Base-by-base conservation (phyloP, 2,329 filamentous ascomycete species). In the Arachnopeziza araneosa region DNA sequence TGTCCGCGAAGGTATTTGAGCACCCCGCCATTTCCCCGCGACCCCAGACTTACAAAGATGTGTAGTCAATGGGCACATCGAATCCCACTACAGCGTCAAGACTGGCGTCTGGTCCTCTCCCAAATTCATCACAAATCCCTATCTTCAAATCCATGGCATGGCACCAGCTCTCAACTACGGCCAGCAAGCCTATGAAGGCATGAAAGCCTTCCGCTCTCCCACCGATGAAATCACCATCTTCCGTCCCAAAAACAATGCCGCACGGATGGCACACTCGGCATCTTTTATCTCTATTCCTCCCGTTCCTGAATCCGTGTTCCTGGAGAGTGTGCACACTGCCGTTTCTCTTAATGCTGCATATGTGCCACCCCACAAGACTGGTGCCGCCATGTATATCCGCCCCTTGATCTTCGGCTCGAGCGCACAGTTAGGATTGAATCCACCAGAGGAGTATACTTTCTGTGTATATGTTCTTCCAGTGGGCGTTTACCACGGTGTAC, bases 111-210 rank as follows among this genome's bases (percentile, higher is more conserved):
- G 93, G 93, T 84, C 87, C 0, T 75, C 86, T 17, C 91, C 91
- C 24, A 78, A 83, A 64, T 96, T 96, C 77, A 86, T 97, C 63
- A 77, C 84, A 62, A 90, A 93, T 69, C 93, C 93, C 7, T 93
- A 83, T 79, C 84, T 98, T 69, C 87, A 87, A 66, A 86, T 98
- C 72, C 93, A 98, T 76, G 95, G 93, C 75, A 95, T 99, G 90
- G 88, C 93, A 0, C 93, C 95, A 0, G 93, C 86, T 51, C 84
- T 98, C 66, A 99, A 99, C 82, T 99, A 99, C 75, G 92, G 93
- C 60, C 92, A 96, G 73, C 95, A 98, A 78, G 93, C 91, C 70
- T 99, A 96, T 80, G 95, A 99, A 75, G 95, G 95, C n/a, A 86
- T 98, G 74, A 98, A 98, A 77, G 93, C 93, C 58, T 97, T 97